Evolutionary conservation across 2,329 filamentous ascomycete species (phyloP).

Genomic region (Colletotrichum echinochloae): DNA sequence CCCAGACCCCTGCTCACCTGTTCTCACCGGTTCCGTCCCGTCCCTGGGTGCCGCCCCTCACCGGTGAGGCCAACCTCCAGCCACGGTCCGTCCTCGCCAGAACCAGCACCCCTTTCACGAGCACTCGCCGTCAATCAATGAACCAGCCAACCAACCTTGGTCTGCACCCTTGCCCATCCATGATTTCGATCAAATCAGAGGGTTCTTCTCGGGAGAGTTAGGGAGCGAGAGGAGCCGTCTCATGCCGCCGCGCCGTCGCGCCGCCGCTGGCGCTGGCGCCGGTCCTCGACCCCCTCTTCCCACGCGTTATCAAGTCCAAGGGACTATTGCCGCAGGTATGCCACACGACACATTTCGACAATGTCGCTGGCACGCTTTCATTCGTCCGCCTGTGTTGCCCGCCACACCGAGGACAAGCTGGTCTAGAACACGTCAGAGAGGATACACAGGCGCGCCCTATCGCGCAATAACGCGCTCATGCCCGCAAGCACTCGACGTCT

Average conservation of each 20-base stretch:
- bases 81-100: constrained; percentile 17
- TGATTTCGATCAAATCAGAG: background rate
- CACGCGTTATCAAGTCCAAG: background rate
- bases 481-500: background rate
- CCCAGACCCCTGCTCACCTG: constrained; percentile 27
- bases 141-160: background rate
- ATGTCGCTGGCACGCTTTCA: constrained; percentile 33
- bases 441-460: background rate
- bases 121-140: constrained; percentile 2
- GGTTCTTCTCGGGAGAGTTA: constrained; percentile 30
- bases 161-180: background rate
- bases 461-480: background rate
- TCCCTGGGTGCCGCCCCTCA: constrained; percentile 38
- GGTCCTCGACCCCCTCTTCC: background rate
- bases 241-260: constrained; percentile 24
- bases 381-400: constrained; percentile 18
- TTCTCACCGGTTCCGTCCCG: constrained; percentile 38
- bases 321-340: background rate
- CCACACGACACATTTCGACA: constrained; percentile 14
- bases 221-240: constrained; percentile 36
- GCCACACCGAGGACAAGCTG: constrained; percentile 25
- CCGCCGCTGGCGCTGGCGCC: constrained; percentile 4
- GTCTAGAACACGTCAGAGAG: constrained; percentile 31
- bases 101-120: constrained; percentile 11
- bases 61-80: constrained; percentile 36